Percentiles rank a stretch among this genome's conserved stretches.
Evolutionary conservation across 768 basidiomycete genomes (phyloP).

Genomic region (Boletus reticulatus): DNA sequence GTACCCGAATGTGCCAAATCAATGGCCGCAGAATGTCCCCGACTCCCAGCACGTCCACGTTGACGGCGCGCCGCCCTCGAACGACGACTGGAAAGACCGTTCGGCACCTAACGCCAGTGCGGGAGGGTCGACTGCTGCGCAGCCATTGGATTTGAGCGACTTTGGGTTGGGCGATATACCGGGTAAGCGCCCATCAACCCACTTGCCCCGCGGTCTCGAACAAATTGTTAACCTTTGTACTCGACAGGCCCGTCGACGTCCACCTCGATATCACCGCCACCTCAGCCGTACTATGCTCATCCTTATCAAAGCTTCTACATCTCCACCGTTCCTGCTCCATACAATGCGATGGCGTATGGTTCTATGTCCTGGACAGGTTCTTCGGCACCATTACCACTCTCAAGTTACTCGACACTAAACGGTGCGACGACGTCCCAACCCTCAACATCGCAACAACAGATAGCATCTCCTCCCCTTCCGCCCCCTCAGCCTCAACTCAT

Average conservation of each 20-base stretch:
- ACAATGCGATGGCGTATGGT: constrained; percentile 56
- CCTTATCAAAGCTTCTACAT: constrained; percentile 43
- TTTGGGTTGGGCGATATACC: constrained; percentile 41
- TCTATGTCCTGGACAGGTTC: constrained; percentile 44
- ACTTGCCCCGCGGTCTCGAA: background rate
- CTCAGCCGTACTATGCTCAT: constrained; percentile 41
- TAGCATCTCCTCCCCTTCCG: constrained; percentile 25
- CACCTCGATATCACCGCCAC: constrained; percentile 37
- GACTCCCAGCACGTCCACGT: constrained; percentile 32
- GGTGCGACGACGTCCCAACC: constrained; percentile 57
- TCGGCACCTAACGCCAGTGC: constrained; percentile 21
- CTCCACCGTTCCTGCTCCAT: constrained; percentile 42
- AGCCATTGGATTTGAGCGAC: constrained; percentile 42
- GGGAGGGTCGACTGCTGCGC: constrained; percentile 31
- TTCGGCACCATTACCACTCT: constrained; percentile 52
- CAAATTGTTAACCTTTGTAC: constrained; percentile 10
- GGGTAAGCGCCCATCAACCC: constrained; percentile 39
- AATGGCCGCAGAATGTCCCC: constrained; percentile 40
- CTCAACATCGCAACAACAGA: constrained; percentile 32
- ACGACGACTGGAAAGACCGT: constrained; percentile 42
- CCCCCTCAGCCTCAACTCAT: constrained; percentile 43
- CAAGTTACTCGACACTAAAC: constrained; percentile 74
- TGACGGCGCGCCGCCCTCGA: constrained; percentile 29
- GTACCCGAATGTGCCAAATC: constrained; percentile 44
- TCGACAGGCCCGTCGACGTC: constrained; percentile 39